These are phyloP conservation scores for Spergularia azorica DNA, from an alignment of 179 eudicot genomes.

Conservation along the genomic window DNA sequence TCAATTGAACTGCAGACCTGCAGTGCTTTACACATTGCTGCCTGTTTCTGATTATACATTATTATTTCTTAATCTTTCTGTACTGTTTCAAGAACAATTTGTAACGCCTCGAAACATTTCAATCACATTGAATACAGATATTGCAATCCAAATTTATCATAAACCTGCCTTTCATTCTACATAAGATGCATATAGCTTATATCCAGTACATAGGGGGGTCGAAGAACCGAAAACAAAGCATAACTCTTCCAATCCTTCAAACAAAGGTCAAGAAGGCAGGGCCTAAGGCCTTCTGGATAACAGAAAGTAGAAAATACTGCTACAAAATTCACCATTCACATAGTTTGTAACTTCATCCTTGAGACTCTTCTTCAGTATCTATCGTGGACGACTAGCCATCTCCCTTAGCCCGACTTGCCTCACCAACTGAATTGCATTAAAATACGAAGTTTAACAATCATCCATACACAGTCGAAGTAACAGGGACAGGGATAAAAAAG, in stretches of 20 bases:
- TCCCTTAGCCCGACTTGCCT: conserved; percentile 84
- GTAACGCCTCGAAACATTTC: too few species aligned
- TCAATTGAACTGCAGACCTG: too few species aligned
- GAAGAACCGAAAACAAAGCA: conserved; percentile 12
- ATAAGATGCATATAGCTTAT: conserved; percentile 11
- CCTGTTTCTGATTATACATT: too few species aligned
- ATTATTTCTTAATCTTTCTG: too few species aligned
- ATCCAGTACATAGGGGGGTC: conserved; percentile 23
- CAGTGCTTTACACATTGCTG: too few species aligned
- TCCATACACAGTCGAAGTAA: conserved; percentile 17
- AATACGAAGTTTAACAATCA: not conserved
- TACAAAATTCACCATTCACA: not conserved
- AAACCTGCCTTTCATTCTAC: conserved; percentile 11
- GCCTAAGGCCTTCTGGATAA: not conserved
- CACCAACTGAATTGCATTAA: conserved; percentile 36
- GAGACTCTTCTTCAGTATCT: conserved; percentile 11
- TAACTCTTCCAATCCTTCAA: conserved; percentile 11
- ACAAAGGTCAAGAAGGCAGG: conserved; percentile 18
- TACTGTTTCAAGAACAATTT: too few species aligned
- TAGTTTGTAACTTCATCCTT: not conserved
- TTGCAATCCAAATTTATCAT: not conserved
- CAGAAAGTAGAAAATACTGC: conserved; percentile 6
- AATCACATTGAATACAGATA: not conserved
- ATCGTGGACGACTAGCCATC: conserved; percentile 57
- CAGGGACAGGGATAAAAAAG: conserved; percentile 10